Conservation (phyloP, 768 basidiomycete species). For the Fomitopsis serialis region DNA sequence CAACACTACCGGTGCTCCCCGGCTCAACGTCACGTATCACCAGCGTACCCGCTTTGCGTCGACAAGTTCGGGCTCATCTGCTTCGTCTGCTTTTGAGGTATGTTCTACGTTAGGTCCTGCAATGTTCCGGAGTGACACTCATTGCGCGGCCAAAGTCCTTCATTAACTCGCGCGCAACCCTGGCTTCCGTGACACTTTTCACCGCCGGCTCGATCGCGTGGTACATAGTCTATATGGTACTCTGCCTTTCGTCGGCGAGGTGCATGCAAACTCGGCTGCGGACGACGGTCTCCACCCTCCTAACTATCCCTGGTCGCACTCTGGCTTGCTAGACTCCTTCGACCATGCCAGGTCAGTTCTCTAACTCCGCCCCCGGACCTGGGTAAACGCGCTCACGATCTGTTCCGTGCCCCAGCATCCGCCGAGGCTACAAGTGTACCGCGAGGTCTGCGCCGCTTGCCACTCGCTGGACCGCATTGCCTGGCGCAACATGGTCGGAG, state of each 20-base stretch:
- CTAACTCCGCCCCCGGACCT: conserved; percentile 7
- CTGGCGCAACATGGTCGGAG: conserved; percentile 98
- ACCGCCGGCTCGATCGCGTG: conserved; percentile 89
- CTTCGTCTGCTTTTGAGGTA: conserved; percentile 62
- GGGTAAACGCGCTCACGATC: conserved; percentile 6
- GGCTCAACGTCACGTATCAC: conserved; percentile 17
- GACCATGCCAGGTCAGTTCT: conserved; percentile 87
- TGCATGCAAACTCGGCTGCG: conserved; percentile 85
- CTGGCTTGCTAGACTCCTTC: conserved; percentile 83
- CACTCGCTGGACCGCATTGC: conserved; percentile 99
- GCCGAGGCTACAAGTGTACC: conserved; percentile 96
- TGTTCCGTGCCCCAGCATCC: conserved; percentile 54
- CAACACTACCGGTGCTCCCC: not conserved
- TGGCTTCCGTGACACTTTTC: conserved; percentile 69
- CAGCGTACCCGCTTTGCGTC: conserved; percentile 70
- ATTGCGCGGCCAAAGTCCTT: conserved; percentile 41
- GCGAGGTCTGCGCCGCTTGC: conserved; percentile 98
- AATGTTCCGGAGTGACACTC: not conserved
- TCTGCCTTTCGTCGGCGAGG: conserved; percentile 86
- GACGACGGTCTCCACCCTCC: conserved; percentile 94
- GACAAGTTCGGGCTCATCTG: conserved; percentile 38
- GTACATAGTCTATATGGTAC: conserved; percentile 93
- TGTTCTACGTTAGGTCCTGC: conserved; percentile 14
- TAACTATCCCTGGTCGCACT: conserved; percentile 87
- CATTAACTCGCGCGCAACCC: conserved; percentile 64